phyloP scores from a whole-genome alignment of 495 filamentous ascomycete species.

The Aspergillus sclerotiicarbonarius region DNA sequence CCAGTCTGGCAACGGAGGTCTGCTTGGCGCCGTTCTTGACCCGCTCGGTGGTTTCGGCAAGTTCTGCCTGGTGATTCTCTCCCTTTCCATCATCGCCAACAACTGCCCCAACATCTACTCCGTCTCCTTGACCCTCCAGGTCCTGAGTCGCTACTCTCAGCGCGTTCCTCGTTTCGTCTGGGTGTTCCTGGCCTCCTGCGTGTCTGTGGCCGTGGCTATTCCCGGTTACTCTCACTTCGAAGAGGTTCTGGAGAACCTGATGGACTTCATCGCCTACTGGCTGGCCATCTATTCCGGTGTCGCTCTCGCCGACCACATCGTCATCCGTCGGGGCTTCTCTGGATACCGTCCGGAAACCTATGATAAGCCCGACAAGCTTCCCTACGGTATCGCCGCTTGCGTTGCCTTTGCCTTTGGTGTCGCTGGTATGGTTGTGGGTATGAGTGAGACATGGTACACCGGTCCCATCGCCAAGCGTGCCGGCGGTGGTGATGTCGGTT shows the following conservation, averaged over 20 bases:
- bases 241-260: slow-evolving; percentile 70
- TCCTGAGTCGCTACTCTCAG: slow-evolving; percentile 62
- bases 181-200: slow-evolving; percentile 64
- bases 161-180: slow-evolving; percentile 75
- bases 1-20: slow-evolving; percentile 63
- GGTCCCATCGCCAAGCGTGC: slow-evolving; percentile 68
- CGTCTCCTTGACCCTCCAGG: slow-evolving; percentile 71
- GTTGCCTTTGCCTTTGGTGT: slow-evolving; percentile 67
- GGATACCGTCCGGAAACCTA: slow-evolving; percentile 66
- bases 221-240: slow-evolving; percentile 76
- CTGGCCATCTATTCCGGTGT: slow-evolving; percentile 79
- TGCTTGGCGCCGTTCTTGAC: slow-evolving; percentile 66
- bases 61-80: slow-evolving; percentile 79
- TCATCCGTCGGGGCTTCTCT: slow-evolving; percentile 65
- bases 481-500: slow-evolving; percentile 75
- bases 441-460: slow-evolving; percentile 73
- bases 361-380: slow-evolving; percentile 57
- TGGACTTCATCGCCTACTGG: slow-evolving; percentile 82
- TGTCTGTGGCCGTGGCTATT: slow-evolving; percentile 74
- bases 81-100: slow-evolving; percentile 77
- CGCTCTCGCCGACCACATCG: slow-evolving; percentile 68
- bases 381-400: slow-evolving; percentile 68
- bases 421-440: slow-evolving; percentile 71
- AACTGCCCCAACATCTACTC: slow-evolving; percentile 92
- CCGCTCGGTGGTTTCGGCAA: slow-evolving; percentile 72